These are phyloP conservation scores for Oryza australiensis DNA, from an alignment of 176 grass and related monocot species.

Conservation along the genomic window DNA sequence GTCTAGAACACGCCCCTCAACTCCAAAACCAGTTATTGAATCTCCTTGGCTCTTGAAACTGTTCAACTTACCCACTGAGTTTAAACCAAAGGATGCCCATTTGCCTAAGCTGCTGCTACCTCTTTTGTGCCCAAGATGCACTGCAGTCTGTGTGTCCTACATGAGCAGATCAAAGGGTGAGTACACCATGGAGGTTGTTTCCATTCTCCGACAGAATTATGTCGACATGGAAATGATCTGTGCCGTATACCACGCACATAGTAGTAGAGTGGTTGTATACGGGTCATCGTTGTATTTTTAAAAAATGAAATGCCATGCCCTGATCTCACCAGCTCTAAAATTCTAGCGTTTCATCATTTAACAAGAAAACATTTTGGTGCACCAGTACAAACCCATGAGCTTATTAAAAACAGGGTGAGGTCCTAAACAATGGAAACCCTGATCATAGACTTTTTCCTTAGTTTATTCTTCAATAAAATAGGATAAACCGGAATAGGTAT, in stretches of 20 bases:
- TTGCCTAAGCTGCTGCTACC: neutral
- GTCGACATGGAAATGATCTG: constrained; percentile 24
- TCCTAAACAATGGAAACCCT: constrained; percentile 33
- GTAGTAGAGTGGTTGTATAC: constrained; percentile 40
- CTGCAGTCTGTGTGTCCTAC: neutral
- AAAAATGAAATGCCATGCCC: neutral
- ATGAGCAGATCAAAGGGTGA: neutral
- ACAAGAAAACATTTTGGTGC: constrained; percentile 39
- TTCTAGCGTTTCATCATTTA: constrained; percentile 19
- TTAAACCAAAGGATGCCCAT: constrained; percentile 8
- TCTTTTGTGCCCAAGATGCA: neutral
- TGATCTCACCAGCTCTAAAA: constrained; percentile 41
- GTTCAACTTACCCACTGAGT: no score
- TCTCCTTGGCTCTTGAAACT: no score
- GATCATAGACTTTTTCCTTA: constrained; percentile 38
- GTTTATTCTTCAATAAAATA: constrained; percentile 38
- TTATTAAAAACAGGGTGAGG: constrained; percentile 12
- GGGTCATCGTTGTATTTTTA: neutral
- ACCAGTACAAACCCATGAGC: constrained; percentile 31
- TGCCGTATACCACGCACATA: neutral
- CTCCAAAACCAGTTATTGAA: no score
- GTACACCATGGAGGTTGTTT: neutral
- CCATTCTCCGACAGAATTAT: constrained; percentile 2
- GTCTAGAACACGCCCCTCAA: no score
- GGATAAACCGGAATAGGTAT: constrained; percentile 1